A percentile compares a stretch with the other conserved stretches of the same genome.
Evolutionary conservation across 306 rosid species (phyloP).

Genomic region (Cajanus cajan): DNA sequence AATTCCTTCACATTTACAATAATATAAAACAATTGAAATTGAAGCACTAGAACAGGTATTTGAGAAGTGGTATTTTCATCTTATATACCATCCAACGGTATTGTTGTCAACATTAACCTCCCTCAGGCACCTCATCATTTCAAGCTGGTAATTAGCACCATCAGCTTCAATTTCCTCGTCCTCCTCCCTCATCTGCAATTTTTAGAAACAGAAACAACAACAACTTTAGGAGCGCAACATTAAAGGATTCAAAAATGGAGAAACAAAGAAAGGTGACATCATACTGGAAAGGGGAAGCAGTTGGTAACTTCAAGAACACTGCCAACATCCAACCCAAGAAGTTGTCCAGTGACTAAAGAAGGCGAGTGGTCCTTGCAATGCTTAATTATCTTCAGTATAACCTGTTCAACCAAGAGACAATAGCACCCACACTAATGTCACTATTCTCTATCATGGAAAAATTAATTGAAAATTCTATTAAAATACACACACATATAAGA

Average conservation of each 20-base stretch:
- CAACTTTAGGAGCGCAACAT: neutral
- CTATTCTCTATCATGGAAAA: neutral
- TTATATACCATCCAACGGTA: constrained; percentile 89
- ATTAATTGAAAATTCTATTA: constrained; percentile 1
- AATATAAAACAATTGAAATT: neutral
- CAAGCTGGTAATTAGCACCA: constrained; percentile 98
- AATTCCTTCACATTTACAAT: neutral
- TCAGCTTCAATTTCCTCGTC: constrained; percentile 98
- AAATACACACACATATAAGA: neutral
- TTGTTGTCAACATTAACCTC: constrained; percentile 98
- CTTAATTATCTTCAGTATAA: constrained; percentile 88
- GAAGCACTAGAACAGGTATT: neutral
- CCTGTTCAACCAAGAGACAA: constrained; percentile 46
- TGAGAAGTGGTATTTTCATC: neutral
- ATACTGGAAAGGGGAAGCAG: constrained; percentile 96
- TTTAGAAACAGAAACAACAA: constrained; percentile 13
- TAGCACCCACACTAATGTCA: neutral
- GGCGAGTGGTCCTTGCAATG: constrained; percentile 98
- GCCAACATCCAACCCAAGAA: constrained; percentile 97
- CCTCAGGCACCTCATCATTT: constrained; percentile 99
- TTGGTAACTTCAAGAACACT: constrained; percentile 98
- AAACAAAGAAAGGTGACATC: constrained; percentile 7
- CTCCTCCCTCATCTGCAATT: constrained; percentile 75
- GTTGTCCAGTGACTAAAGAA: constrained; percentile 90
- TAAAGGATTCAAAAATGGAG: neutral